Base-by-base conservation (phyloP, 2,329 filamentous ascomycete species). In the Cadophora sp. region DNA sequence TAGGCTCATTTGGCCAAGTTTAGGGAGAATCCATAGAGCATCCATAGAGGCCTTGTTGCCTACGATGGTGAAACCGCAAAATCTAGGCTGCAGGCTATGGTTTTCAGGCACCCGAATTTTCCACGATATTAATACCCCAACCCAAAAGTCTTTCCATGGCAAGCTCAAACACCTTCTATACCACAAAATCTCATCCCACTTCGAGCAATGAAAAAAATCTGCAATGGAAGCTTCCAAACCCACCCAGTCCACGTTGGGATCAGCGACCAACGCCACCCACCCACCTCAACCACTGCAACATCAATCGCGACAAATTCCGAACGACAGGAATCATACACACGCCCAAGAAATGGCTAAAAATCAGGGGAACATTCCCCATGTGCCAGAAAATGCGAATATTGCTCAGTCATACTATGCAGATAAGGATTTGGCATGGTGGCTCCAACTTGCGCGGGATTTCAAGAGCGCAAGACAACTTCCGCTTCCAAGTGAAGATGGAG, bases 361-460 rank as follows among this genome's bases (percentile, higher is more conserved):
- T 11, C 14, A 47, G 7, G 33, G 36, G 0, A 30, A 13, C 1
- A 36, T 7, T 16, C 0, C 7, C 3, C 5, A 4, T 20, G 6
- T 20, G 13, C 4, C 27, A 56, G 18, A 18, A 47, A 14, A 47
- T 60, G 24, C 8, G 27, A 33, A 47, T 36, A 6, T 33, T 6
- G 9, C n/a, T 20, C 58, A 60, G 27, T 60, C 51, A 14, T 68
- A 68, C 41, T 66, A 64, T 36, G 61, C 67, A n/a, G 45, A 64
- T 36, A 70, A 70, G 45, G 65, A 66, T 48, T 50, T 70, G 13
- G 27, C 56, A 14, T 70, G 68, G 68, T 70, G 65, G 68, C 36
- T 70, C 9, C 45, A 67, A 56, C 62, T 70, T 2, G 68, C 68
- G 16, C 18, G 65, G 24, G 55, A 62, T 24, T 67, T 60, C 55